Evolutionary conservation across 2,329 filamentous ascomycete genomes (phyloP).

Genomic region (Talaromyces sp.): DNA sequence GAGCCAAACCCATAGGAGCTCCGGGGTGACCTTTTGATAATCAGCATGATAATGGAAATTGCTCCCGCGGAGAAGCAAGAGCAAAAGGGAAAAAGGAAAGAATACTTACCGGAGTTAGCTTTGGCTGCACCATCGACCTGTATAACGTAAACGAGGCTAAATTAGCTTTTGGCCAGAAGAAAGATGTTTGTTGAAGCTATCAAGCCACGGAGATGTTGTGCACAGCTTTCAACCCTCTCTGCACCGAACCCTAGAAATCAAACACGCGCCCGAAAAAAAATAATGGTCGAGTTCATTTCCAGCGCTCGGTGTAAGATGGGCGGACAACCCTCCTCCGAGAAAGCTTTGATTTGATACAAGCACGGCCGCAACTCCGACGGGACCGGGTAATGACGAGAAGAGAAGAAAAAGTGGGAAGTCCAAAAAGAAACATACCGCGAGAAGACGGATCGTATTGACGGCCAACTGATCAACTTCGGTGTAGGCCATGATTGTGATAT

Average conservation of each 20-base stretch:
- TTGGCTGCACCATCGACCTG: constrained; percentile 96
- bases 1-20: constrained; percentile 96
- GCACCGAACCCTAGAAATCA: not conserved
- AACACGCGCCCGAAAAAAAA: not conserved
- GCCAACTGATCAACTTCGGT: constrained; percentile 80
- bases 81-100: not conserved
- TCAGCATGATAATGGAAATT: constrained; percentile 41
- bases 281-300: not conserved
- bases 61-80: not conserved
- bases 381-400: not conserved
- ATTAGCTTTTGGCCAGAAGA: not conserved
- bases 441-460: constrained; percentile 95
- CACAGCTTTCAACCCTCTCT: not conserved
- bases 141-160: constrained; percentile 25
- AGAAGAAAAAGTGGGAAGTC: no score
- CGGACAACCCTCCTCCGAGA: constrained; percentile 9
- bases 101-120: constrained; percentile 73
- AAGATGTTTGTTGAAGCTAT: not conserved
- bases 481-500: constrained; percentile 69
- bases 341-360: not conserved
- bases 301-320: not conserved
- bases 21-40: constrained; percentile 98
- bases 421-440: constrained; percentile 91
- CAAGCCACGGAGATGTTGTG: not conserved
- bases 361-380: not conserved